Evolutionary conservation across 2,329 filamentous ascomycete species (phyloP), one percentile per base, ranked within the genome.

Genomic region (Chaetothyriales sp.): DNA sequence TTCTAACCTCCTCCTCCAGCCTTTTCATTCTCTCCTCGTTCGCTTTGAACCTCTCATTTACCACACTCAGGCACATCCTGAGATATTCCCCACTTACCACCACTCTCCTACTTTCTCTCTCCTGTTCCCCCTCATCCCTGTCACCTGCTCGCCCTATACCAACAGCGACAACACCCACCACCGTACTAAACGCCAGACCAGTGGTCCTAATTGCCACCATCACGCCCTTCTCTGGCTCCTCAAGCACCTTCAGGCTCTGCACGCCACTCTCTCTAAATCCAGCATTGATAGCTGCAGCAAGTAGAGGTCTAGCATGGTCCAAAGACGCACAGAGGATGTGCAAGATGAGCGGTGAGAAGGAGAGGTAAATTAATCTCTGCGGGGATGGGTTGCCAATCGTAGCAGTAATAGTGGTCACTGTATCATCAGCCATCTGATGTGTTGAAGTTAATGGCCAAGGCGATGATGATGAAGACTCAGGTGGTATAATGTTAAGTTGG

Each of bases 251-350:
- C 53, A 94, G 76, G 48, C 68, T 67, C 55, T 73, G 71, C 6
- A 90, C 83, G 18, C 90, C 90, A 54, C 85, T 92, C 69, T 97
- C 90, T 13, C 90, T 82, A 65, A 95, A 95, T 0, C 90, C 90
- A 3, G 88, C 84, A 60, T 82, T 78, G 8, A 90, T 73, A 1
- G 86, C 89, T 45, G 85, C 86, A 9, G 81, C 76, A 13, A 95
- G 76, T 18, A 94, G 74, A 7, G 77, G 73, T 58, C 94, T 85
- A 3, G 90, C 88, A 61, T 90, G 80, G 10, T 77, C 69, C 0
- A 82, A 73, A 0, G 86, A 90, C 15, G 88, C 80, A 5, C 87
- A 82, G 61, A 94, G 77, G 44, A 97, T 75, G 60, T 97, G 90
- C 0, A 97, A 78, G 59, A 95, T 60, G 5, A 61, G 55, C 46